Evolutionary conservation across 176 grass and related monocot genomes (phyloP), one percentile per base, ranked within the genome.

Genomic region (Phragmites australis): DNA sequence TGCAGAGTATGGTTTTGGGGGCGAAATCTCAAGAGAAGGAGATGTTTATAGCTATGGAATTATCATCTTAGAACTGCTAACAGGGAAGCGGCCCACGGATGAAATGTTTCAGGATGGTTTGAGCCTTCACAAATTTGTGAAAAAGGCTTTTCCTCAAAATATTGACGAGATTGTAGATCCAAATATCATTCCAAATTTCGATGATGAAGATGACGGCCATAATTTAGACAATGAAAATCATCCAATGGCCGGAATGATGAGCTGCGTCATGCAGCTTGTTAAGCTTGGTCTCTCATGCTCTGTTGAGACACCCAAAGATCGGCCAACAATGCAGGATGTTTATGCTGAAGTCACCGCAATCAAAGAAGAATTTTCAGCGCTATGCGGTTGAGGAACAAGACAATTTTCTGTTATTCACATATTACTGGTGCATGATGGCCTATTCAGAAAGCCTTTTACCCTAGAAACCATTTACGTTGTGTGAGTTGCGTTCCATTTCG

Each of bases 1-100:
- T 75, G 31, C 73, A 92, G 86, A 89, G 50, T 92, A 92, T 43
- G 77, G 78, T 29, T 56, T 86, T 13, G 87, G 87, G 41, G 72
- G 65, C 39, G 67, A 89, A 59, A 69, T 84, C 14, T 84, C 90
- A 6, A 77, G 26, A 3, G 58, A 83, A 32, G 80, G 75, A 1
- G 90, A 92, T 23, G 70, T 92, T 23, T 92, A 92, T 22, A 89
- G 79, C 75, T 89, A 80, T 23, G 90, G 90, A 51, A 63, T 92
- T 43, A 68, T 89, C 21, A 34, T 87, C 48, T 23, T 92, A 46
- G 87, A 92, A 81, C 61, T 92, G 68, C 67, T 92, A 72, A 92
- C 82, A 17, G 82, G 64, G 9, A 88, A 74, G 68, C 29, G 49
- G 26, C 90, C 90, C 55, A 83, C 87, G 2, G 79, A 92, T 54